Percentiles rank a stretch among this genome's conserved stretches.
phyloP scores from a whole-genome alignment of 148 eudicot species.

The Dysphania ambrosioides region DNA sequence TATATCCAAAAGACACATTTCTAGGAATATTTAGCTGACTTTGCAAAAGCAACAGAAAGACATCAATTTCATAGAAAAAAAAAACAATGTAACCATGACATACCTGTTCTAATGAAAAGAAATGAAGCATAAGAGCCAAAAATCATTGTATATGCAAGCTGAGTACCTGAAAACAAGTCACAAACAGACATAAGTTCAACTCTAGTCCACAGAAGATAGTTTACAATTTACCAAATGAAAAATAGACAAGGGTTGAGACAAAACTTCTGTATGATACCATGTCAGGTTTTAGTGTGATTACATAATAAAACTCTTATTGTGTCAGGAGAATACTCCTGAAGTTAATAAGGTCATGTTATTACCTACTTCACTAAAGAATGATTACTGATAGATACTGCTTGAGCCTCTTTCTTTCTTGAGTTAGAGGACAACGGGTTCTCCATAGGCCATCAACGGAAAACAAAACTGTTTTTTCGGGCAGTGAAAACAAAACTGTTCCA shows the following conservation, averaged over 20 bases:
- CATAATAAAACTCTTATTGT: background rate
- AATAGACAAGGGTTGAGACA: background rate
- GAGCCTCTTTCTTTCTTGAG: background rate
- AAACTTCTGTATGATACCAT: background rate
- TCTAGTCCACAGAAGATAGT: conserved; percentile 9
- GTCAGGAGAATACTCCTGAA: background rate
- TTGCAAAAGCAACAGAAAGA: background rate
- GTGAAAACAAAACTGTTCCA: background rate
- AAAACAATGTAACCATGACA: conserved; percentile 16
- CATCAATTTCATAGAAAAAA: background rate
- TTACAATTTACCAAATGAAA: background rate
- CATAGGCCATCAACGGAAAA: background rate
- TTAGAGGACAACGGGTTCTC: background rate
- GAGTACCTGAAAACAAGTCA: conserved; percentile 58
- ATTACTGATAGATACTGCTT: background rate
- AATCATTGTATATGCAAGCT: conserved; percentile 82
- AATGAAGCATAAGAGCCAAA: conserved; percentile 92
- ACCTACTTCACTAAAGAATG: background rate
- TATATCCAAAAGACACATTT: background rate
- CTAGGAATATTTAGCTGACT: background rate
- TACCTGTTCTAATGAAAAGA: conserved; percentile 77
- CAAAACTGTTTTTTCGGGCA: too few species aligned
- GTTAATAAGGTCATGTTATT: background rate
- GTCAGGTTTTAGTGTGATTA: background rate
- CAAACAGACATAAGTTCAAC: conserved; percentile 2